Evolutionary conservation across 768 basidiomycete species (phyloP).

Genomic region (Trametes cubensis): DNA sequence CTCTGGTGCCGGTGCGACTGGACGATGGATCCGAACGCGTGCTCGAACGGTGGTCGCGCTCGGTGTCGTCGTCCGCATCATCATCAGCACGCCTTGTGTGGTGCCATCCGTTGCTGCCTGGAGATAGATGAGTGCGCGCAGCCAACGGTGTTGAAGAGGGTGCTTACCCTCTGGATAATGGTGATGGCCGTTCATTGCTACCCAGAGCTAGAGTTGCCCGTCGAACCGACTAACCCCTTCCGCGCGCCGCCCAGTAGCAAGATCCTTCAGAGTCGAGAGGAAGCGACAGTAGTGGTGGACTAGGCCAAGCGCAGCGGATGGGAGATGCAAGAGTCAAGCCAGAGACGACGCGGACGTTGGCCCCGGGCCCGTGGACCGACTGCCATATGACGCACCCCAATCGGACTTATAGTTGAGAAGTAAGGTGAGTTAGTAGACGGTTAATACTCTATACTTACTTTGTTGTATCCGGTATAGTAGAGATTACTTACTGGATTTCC

Average conservation of each 20-base stretch:
- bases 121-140: neutral
- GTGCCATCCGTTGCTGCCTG: conserved; percentile 22
- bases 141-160: neutral
- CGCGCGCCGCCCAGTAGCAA: neutral
- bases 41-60: conserved; percentile 37
- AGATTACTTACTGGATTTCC: neutral
- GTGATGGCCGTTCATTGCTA: conserved; percentile 21
- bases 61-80: conserved; percentile 35
- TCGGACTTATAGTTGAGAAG: neutral
- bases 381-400: neutral
- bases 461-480: neutral
- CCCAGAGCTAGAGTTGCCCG: neutral
- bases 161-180: conserved; percentile 20
- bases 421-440: too few species aligned
- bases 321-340: conserved; percentile 8
- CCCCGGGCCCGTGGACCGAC: conserved; percentile 7
- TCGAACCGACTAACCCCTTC: neutral
- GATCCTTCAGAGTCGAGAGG: too few species aligned
- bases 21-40: conserved; percentile 37
- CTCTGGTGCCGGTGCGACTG: conserved; percentile 25
- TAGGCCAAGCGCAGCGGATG: neutral
- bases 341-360: conserved; percentile 6
- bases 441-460: too few species aligned
- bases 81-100: conserved; percentile 8
- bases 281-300: neutral